Evolutionary conservation across 208 protist species (phyloP).

Genomic region (Acanthamoeba healyi): DNA sequence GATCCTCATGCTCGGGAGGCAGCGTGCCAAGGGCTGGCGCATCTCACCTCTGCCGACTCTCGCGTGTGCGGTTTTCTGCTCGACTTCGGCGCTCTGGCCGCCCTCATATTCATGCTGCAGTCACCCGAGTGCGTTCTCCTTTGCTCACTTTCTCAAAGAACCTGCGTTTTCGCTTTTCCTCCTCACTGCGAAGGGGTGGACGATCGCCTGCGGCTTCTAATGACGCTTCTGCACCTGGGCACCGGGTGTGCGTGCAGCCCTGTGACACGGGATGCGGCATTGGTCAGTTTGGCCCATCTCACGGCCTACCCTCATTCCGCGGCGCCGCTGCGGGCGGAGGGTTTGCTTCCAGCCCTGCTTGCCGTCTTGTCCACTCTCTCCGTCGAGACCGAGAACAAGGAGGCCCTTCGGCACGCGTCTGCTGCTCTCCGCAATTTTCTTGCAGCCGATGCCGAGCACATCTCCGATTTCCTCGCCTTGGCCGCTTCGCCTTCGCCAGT

Average conservation of each 20-base stretch:
- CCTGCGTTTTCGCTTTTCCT: not conserved
- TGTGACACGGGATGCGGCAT: not conserved
- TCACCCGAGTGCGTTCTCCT: not conserved
- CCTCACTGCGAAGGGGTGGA: too few species aligned
- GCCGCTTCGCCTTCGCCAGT: not conserved
- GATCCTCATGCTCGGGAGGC: not conserved
- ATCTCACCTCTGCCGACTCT: not conserved
- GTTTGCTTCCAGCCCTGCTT: not conserved
- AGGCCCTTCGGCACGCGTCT: not conserved
- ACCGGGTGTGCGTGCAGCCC: not conserved
- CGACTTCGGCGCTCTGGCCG: constrained; percentile 6
- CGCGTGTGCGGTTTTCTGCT: constrained; percentile 11
- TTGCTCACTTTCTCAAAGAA: not conserved
- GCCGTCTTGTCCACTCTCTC: not conserved
- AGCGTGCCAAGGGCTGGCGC: constrained; percentile 6
- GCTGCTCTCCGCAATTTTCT: constrained; percentile 1
- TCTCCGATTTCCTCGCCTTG: not conserved
- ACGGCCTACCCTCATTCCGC: not conserved
- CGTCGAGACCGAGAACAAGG: not conserved
- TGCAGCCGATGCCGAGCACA: not conserved
- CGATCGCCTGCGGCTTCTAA: too few species aligned
- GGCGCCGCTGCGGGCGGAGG: not conserved
- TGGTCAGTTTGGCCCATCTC: not conserved
- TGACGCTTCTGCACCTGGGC: not conserved
- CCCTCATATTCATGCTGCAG: not conserved